Base-by-base conservation (phyloP, 176 grass and related monocot species). In the Triticum aestivum region DNA sequence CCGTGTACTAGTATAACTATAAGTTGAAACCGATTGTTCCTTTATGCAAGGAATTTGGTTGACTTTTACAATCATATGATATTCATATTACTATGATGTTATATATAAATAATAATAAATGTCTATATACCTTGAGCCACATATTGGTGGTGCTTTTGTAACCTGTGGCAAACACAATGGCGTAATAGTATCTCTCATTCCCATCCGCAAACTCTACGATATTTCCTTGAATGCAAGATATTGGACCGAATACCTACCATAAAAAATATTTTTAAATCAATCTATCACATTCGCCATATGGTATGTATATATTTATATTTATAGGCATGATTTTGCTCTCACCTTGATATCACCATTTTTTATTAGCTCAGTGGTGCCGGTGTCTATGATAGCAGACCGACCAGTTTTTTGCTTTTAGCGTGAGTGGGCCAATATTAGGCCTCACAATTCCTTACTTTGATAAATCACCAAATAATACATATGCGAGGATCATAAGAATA, bases 391-490 rank as follows among this genome's bases (percentile, higher is more conserved):
- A 9, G 91, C 21, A 14, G 95, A 95, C 21, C 49, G 76, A 1
- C 92, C 91, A 2, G 86, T 93, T 11, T 11, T 37, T 69, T 21
- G 34, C 73, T 86, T 98, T 93, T 10, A 87, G 86, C 10, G 29
- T 2, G 11, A 98, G 39, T 18, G 95, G 93, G 0, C 93, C 91
- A 29, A 72, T 81, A 15, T 69, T 32, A 5, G 93, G 89, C 83
- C 91, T 87, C 23, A 84, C 21, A 24, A 95, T 98, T 15, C 89
- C 93, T 24, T 89, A 78, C 5, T 75, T 87, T 4, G 93, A 92
- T 5, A 95, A 44, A 65, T 95, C 51, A 38, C 91, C 89, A 65
- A 82, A 95, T 20, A 18, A 61, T 1, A 93, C 12, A 12, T 86
- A 86, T 32, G 87, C 87, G 17, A 93, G 42, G 4, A 35, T 0